Evolutionary conservation across 2,329 filamentous ascomycete species (phyloP), one percentile per base, ranked within the genome.

Genomic region (Xylariaceae sp.): DNA sequence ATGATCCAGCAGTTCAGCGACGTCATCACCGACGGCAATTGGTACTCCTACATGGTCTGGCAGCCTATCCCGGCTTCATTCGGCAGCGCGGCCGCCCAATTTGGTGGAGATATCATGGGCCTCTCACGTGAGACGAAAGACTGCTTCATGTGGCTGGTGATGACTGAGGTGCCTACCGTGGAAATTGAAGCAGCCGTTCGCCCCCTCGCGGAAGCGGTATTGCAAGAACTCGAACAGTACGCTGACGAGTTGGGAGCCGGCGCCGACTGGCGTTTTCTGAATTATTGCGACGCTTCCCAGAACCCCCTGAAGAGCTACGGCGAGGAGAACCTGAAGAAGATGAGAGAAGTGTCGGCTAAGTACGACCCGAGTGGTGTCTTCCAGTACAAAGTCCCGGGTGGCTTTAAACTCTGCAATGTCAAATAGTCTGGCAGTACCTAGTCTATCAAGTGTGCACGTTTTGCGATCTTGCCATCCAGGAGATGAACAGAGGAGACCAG

Each of bases 241-340:
- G 31, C 32, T 25, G 21, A 13, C 12, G 28, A n/a, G 8, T 13
- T 35, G 10, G 34, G 25, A 14, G 16, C 25, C 30, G 33, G 31
- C 27, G 13, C 27, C 10, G 24, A 39, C 29, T 39, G 37, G 37
- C 10, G 16, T 25, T 68, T 65, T 39, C 47, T 67, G 22, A 67
- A 68, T 43, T 67, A 68, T 29, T 61, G 60, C 3, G 27, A 29
- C 27, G 36, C 42, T 5, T 50, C 31, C 25, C 58, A 64, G 43
- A 43, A 55, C 22, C 52, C 58, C 2, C 44, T 62, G 16, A 26
- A 36, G n/a, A 37, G 49, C 4, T 64, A 61, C 35, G 60, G 60
- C 2, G 32, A 41, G 14, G 45, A 51, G 17, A 60, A 57, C 26
- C 24, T 60, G 14, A 40, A 43, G 9, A 46, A 39, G 14, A 32